phyloP scores from a whole-genome alignment of 371 early-diverging fungal genomes.

The Coemansia sp. region DNA sequence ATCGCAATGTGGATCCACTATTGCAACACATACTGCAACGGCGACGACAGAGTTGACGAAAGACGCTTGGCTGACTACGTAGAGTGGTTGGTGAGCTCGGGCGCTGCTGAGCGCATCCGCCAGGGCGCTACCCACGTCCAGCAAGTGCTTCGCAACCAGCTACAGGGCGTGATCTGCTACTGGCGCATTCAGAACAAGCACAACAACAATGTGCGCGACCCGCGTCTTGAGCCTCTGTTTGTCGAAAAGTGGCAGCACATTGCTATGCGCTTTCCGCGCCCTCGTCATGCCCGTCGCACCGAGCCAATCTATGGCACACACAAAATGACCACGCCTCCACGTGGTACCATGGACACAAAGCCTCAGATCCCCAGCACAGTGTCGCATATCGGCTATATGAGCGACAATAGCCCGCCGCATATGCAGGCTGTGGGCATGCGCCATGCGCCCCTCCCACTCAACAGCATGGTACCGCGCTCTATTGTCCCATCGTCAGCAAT shows the following conservation, averaged over 20 bases:
- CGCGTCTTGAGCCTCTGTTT: constrained; percentile 28
- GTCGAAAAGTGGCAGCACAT: constrained; percentile 40
- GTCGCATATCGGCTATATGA: not conserved
- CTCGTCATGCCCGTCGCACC: constrained; percentile 27
- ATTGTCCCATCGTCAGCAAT: not conserved
- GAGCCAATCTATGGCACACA: constrained; percentile 36
- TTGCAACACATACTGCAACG: constrained; percentile 22
- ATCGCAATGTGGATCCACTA: constrained; percentile 49
- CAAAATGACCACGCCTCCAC: not conserved
- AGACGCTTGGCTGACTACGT: constrained; percentile 37
- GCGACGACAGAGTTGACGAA: constrained; percentile 35
- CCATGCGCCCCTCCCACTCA: not conserved
- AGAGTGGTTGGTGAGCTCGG: constrained; percentile 48
- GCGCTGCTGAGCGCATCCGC: constrained; percentile 47
- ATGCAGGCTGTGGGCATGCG: constrained; percentile 6
- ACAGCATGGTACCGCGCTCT: not conserved
- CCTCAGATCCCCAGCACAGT: not conserved
- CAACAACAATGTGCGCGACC: constrained; percentile 21
- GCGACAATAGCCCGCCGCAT: not conserved
- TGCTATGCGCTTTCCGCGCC: constrained; percentile 31
- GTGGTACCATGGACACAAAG: not conserved
- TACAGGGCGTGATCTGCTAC: constrained; percentile 48
- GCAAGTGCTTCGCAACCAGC: constrained; percentile 48
- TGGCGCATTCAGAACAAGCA: constrained; percentile 40
- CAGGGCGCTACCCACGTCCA: constrained; percentile 41